phyloP scores from a whole-genome alignment of 495 filamentous ascomycete species.

The Bacidia rubella region DNA sequence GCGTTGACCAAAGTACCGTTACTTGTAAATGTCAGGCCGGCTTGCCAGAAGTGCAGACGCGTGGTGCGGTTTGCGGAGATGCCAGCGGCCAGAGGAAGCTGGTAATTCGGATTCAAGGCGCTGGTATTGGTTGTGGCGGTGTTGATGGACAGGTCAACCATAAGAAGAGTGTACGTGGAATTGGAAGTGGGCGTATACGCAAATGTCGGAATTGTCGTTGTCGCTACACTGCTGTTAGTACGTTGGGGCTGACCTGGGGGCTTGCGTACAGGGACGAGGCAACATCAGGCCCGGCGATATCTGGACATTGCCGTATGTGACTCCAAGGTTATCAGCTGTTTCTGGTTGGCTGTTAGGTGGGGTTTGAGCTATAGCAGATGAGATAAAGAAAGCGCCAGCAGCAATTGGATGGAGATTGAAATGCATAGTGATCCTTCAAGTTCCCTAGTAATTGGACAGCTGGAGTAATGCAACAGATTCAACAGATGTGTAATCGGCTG shows the following conservation, averaged over 20 bases:
- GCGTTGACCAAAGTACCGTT: slow-evolving; percentile 9
- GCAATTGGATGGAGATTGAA: no score
- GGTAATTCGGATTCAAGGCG: background rate
- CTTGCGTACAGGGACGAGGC: background rate
- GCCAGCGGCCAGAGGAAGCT: slow-evolving; percentile 12
- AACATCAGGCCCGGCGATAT: slow-evolving; percentile 9
- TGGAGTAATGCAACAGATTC: no score
- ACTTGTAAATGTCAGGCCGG: slow-evolving; percentile 6
- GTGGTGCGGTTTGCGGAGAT: slow-evolving; percentile 8
- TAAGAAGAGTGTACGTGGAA: slow-evolving; percentile 5
- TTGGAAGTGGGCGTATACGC: background rate
- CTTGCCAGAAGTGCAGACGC: slow-evolving; percentile 13
- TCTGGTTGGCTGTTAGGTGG: slow-evolving; percentile 3
- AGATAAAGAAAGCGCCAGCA: background rate
- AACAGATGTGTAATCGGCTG: no score
- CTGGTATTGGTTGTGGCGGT: background rate
- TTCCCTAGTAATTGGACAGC: no score
- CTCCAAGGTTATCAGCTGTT: background rate
- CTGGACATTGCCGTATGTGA: slow-evolving; percentile 5
- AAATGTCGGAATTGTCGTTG: slow-evolving; percentile 5
- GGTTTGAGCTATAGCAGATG: slow-evolving; percentile 1
- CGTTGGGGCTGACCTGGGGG: background rate
- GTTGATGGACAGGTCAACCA: slow-evolving; percentile 7
- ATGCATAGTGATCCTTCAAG: no score
- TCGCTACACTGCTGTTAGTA: background rate